Base-by-base conservation (phyloP, 2,329 filamentous ascomycete species). In the Ophiostoma australiae region DNA sequence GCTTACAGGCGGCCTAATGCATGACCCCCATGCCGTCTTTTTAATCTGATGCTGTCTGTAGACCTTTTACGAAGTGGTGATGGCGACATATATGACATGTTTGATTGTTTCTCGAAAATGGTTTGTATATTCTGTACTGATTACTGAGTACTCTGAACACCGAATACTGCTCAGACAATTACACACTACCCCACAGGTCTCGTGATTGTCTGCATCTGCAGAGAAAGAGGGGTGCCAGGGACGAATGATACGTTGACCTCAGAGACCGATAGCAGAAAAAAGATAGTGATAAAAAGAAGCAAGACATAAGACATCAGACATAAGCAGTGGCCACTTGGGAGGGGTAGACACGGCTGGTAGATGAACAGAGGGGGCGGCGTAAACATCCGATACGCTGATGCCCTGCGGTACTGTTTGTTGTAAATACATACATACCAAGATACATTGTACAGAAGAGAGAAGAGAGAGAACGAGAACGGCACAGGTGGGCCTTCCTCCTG, bases 171-270 rank as follows among this genome's bases (percentile, higher is more conserved):
- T 33, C 27, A 65, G 39, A 13, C 11, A 61, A 23, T 20, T 27
- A 15, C 20, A 41, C 35, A n/a, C 44, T 33, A 48, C 41, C 70
- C 71, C 71, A 67, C 71, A 44, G 66, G 58, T 72, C 69, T 72
- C 71, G 71, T 72, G 71, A 72, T 70, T 31, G 17, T 48, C 15
- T 65, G 37, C 55, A 48, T 35, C 71, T 70, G 69, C 69, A 66
- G 58, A 63, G 27, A 17, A 39, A 72, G 55, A 66, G 48, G 39
- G 37, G n/a, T 55, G 67, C 23, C 44, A 52, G 52, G 52, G 23
- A 27, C 52, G 52, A 58, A 58, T 58, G 52, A 58, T 58, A 58
- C 52, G n/a, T 13, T 27, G 23, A 13, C 20, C n/a, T 61, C 58
- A 35, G 23, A 58, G 52, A 23, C 58, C 58, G 31, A 33, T 33